phyloP scores from a whole-genome alignment of 176 grass and related monocot genomes.

The Triticum dicoccoides region DNA sequence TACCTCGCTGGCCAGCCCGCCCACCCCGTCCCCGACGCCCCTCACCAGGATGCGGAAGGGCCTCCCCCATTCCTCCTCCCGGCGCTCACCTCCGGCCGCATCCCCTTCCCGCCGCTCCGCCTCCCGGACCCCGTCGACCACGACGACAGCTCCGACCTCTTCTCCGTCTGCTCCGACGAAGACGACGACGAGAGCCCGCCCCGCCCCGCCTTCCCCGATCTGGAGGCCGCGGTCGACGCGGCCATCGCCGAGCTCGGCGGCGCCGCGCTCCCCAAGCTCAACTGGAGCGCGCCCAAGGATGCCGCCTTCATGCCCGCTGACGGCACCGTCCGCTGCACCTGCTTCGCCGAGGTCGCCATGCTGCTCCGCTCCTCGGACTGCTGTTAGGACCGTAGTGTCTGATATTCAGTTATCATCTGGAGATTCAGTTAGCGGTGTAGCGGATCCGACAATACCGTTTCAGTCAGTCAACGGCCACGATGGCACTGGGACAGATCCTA shows the following conservation, averaged over 20 bases:
- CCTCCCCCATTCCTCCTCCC: slow-evolving; percentile 61
- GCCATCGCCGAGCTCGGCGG: slow-evolving; percentile 62
- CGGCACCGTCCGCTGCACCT: slow-evolving; percentile 51
- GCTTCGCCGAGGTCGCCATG: slow-evolving; percentile 70
- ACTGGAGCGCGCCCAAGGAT: slow-evolving; percentile 90
- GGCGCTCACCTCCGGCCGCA: slow-evolving; percentile 33
- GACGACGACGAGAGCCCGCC: slow-evolving; percentile 5
- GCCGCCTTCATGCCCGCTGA: slow-evolving; percentile 78
- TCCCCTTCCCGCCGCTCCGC: slow-evolving; percentile 38
- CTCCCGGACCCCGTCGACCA: slow-evolving; percentile 37
- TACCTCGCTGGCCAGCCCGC: slow-evolving; percentile 54
- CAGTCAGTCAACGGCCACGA: too few species aligned
- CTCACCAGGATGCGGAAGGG: background rate
- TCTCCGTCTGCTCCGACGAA: slow-evolving; percentile 12
- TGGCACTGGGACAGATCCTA: too few species aligned
- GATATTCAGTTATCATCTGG: too few species aligned
- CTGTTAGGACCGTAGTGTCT: too few species aligned
- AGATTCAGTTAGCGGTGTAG: too few species aligned
- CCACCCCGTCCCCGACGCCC: background rate
- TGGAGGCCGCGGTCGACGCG: slow-evolving; percentile 68
- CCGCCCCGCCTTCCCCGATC: slow-evolving; percentile 58
- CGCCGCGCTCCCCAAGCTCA: slow-evolving; percentile 69
- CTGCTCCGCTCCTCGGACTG: slow-evolving; percentile 60
- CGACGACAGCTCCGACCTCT: slow-evolving; percentile 17
- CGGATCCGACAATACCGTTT: too few species aligned